Evolutionary conservation across 2,329 filamentous ascomycete species (phyloP).

Genomic region (Tolypocladium tundrense): DNA sequence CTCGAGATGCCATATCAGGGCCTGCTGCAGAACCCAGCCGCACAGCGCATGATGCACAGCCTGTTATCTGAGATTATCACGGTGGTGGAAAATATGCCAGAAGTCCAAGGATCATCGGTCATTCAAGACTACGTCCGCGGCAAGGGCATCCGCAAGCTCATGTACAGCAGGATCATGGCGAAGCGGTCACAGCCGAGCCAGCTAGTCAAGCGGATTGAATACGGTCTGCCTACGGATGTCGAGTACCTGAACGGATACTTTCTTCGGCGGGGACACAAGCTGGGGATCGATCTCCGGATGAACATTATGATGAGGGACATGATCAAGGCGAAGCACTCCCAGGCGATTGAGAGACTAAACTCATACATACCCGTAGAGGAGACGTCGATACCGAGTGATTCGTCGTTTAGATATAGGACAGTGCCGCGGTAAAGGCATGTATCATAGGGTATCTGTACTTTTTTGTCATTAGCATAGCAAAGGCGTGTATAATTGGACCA

Average conservation of each 20-base stretch:
- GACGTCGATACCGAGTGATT: slow-evolving; percentile 17
- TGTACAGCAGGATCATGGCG: slow-evolving; percentile 25
- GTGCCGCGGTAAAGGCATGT: background rate
- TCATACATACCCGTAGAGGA: slow-evolving; percentile 24
- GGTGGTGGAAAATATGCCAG: slow-evolving; percentile 65
- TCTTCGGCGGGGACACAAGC: slow-evolving; percentile 56
- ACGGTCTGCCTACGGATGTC: slow-evolving; percentile 60
- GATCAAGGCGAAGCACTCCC: slow-evolving; percentile 57
- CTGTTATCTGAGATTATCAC: slow-evolving; percentile 65
- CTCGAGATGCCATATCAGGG: slow-evolving; percentile 67
- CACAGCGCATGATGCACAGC: slow-evolving; percentile 56
- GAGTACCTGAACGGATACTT: slow-evolving; percentile 87
- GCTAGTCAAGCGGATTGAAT: slow-evolving; percentile 57
- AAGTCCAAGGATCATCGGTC: slow-evolving; percentile 53
- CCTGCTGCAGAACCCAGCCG: slow-evolving; percentile 55
- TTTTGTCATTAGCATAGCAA: slow-evolving; percentile 4
- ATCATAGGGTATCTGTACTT: background rate
- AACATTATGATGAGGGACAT: slow-evolving; percentile 65
- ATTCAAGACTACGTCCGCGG: slow-evolving; percentile 46
- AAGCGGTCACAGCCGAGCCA: slow-evolving; percentile 44
- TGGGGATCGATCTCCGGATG: slow-evolving; percentile 61
- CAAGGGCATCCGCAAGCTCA: slow-evolving; percentile 50
- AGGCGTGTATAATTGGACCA: slow-evolving; percentile 1
- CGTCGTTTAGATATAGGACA: slow-evolving; percentile 12
- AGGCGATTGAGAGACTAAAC: slow-evolving; percentile 20